Conservation (phyloP, 2,329 filamentous ascomycete species). For the Alternaria angustiovoidea region DNA sequence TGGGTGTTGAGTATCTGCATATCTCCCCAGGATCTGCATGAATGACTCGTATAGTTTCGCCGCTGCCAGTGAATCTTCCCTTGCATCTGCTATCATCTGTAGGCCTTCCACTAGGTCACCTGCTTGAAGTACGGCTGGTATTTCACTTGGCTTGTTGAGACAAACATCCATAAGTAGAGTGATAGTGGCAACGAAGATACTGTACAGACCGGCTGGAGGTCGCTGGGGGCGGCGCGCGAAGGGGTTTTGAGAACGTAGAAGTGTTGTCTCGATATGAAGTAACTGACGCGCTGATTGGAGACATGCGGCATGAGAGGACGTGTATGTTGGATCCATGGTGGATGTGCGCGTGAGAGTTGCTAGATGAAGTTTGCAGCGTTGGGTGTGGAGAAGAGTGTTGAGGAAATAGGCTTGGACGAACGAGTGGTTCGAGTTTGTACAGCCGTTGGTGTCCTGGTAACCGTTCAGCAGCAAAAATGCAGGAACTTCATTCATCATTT, state of each 20-base stretch:
- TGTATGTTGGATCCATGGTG: background rate
- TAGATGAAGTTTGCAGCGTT: conserved; percentile 49
- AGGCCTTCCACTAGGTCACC: background rate
- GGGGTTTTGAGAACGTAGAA: background rate
- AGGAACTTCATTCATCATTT: background rate
- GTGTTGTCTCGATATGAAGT: background rate
- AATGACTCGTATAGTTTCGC: background rate
- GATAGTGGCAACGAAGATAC: background rate
- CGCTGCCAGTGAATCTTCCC: background rate
- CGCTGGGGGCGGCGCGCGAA: background rate
- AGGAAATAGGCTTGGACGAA: conserved; percentile 47
- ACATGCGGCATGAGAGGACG: background rate
- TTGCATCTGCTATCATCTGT: background rate
- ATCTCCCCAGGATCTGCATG: background rate
- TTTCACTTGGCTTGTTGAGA: background rate
- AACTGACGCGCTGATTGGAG: background rate
- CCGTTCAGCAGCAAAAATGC: background rate
- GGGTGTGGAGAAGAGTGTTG: conserved; percentile 46
- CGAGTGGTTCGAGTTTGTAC: conserved; percentile 16
- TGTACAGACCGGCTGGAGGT: background rate
- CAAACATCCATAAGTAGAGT: background rate
- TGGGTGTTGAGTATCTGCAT: background rate
- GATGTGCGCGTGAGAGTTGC: conserved; percentile 27
- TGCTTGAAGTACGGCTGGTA: background rate
- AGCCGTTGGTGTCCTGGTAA: background rate